Evolutionary conservation across 1,139 yeast species (phyloP), one percentile per base, ranked within the genome.

Genomic region (Yueomyces sp.): DNA sequence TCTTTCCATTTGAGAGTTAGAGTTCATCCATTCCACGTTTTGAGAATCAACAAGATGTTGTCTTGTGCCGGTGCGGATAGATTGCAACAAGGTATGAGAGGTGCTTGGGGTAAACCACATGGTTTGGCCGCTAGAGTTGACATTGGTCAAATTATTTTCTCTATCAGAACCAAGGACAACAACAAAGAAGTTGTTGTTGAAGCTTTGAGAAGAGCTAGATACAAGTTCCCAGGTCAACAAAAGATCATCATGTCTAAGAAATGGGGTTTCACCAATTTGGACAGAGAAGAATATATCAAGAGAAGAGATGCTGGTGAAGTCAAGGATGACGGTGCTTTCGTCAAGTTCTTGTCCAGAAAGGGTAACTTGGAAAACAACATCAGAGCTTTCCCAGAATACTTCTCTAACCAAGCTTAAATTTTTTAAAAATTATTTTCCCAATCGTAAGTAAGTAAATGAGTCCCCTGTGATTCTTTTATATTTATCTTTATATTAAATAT

Each of bases 21-120:
- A 78, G 98, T 89, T 67, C 98, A 91, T 75, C 98, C 98, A 65
- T 93, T 84, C 97, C 98, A 91, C 81, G 98, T 93, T 62, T 83
- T 91, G 73, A 85, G 98, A 78, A 91, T 91, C 80, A 91, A 91
- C 91, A 91, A 91, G 84, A 91, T 91, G 98, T 86, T 91, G 95
- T 91, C 98, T 67, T 91, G 98, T 80, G 98, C 98, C 76, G 98
- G 98, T 84, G 98, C 98, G 70, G 98, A 91, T 89, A 86, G 98
- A 84, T 81, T 91, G 76, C 98, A 91, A 79, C 97, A 93, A 78
- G 98, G 98, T 86, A 91, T 91, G 98, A 89, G 98, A 85, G 95
- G 95, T 81, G 98, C 98, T 69, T 91, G 97, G 97, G 98, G 98
- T 85, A 91, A 91, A 78, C 98, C 98, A 67, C 96, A 89, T 66